Conservation (phyloP, 768 basidiomycete genomes). For the Tricholoma saponaceum region DNA sequence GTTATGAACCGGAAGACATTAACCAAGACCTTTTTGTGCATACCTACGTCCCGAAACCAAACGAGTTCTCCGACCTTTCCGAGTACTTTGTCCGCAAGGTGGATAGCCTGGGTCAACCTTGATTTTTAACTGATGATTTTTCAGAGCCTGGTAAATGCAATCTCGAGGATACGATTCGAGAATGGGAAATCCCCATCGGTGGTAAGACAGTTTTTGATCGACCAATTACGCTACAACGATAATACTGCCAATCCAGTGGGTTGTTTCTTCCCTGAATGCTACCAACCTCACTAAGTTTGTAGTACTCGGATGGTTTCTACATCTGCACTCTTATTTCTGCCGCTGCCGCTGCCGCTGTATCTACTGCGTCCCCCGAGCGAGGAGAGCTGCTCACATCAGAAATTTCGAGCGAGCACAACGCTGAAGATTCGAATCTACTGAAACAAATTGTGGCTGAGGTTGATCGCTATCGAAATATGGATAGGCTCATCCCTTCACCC, state of each 20-base stretch:
- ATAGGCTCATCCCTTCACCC: constrained; percentile 88
- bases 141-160: constrained; percentile 75
- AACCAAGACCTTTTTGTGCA: constrained; percentile 83
- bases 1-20: constrained; percentile 81
- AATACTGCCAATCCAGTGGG: constrained; percentile 87
- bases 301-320: constrained; percentile 93
- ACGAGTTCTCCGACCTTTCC: constrained; percentile 86
- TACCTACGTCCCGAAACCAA: constrained; percentile 91
- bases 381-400: constrained; percentile 74
- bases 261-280: neutral
- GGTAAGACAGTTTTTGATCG: constrained; percentile 84
- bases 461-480: constrained; percentile 91
- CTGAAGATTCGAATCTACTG: constrained; percentile 66
- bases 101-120: constrained; percentile 13
- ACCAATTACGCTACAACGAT: constrained; percentile 93
- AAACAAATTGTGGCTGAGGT: constrained; percentile 78
- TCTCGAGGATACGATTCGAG: constrained; percentile 83
- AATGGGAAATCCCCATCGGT: constrained; percentile 83
- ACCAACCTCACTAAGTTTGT: neutral
- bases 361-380: constrained; percentile 72
- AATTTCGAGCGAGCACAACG: constrained; percentile 58
- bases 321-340: constrained; percentile 83
- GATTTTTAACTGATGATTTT: constrained; percentile 3
- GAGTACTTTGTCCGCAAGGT: constrained; percentile 97
- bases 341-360: constrained; percentile 75